Percentiles rank a stretch among this genome's conserved stretches.
Evolutionary conservation across 2,329 filamentous ascomycete genomes (phyloP).

Genomic region (Remersonia thermophila): DNA sequence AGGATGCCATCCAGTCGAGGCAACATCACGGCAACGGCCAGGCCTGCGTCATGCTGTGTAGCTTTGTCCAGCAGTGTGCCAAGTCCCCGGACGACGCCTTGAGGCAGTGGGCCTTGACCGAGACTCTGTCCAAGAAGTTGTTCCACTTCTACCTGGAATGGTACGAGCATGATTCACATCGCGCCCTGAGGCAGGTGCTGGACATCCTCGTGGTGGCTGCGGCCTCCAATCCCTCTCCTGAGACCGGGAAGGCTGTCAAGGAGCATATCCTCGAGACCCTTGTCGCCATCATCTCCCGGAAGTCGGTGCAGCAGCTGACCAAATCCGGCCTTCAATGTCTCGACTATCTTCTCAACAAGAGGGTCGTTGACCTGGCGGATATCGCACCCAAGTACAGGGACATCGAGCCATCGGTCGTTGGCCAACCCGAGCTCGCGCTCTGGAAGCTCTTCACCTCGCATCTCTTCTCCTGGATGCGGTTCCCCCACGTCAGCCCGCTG

Average conservation of each 20-base stretch:
- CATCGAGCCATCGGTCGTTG: slow-evolving; percentile 18
- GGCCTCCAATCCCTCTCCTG: slow-evolving; percentile 33
- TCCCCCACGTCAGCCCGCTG: slow-evolving; percentile 45
- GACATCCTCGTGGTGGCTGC: slow-evolving; percentile 44
- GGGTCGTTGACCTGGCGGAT: slow-evolving; percentile 37
- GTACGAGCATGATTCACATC: slow-evolving; percentile 53
- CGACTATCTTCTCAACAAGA: slow-evolving; percentile 52
- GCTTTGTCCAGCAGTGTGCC: slow-evolving; percentile 48
- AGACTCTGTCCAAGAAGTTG: slow-evolving; percentile 34
- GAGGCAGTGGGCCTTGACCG: slow-evolving; percentile 38
- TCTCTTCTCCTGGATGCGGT: slow-evolving; percentile 36
- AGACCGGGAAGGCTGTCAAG: slow-evolving; percentile 29
- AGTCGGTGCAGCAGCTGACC: slow-evolving; percentile 49
- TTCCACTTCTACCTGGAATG: slow-evolving; percentile 55
- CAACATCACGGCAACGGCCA: slow-evolving; percentile 37
- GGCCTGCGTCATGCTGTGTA: slow-evolving; percentile 47
- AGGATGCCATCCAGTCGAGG: slow-evolving; percentile 39
- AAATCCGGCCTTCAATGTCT: slow-evolving; percentile 59
- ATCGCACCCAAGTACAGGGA: slow-evolving; percentile 31
- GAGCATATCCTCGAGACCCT: slow-evolving; percentile 36
- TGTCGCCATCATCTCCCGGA: slow-evolving; percentile 46
- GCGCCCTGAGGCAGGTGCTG: slow-evolving; percentile 50
- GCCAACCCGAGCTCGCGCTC: slow-evolving; percentile 16
- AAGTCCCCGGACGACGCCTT: slow-evolving; percentile 34
- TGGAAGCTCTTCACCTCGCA: slow-evolving; percentile 24